phyloP scores from a whole-genome alignment of 805 yeast species.

The Spathaspora arborariae region DNA sequence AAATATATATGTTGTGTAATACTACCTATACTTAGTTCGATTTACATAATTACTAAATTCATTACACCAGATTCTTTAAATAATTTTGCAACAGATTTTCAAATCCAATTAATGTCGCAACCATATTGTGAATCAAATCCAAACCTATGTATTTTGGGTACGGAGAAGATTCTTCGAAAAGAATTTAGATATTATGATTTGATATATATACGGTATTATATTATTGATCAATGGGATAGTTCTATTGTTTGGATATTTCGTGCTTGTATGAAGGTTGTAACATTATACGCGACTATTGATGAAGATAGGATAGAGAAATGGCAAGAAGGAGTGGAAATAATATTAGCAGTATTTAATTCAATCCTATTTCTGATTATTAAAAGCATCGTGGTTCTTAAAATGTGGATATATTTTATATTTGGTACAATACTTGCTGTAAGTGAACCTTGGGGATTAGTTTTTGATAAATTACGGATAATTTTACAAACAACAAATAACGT shows the following conservation, averaged over 20 bases:
- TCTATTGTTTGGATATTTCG: not conserved
- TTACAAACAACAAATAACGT: slow-evolving; percentile 4
- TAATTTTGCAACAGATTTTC: slow-evolving; percentile 12
- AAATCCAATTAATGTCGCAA: slow-evolving; percentile 10
- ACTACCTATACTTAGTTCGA: slow-evolving; percentile 7
- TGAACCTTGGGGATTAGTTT: slow-evolving; percentile 13
- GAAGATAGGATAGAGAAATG: slow-evolving; percentile 8
- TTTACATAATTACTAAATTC: not conserved
- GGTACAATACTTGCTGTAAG: slow-evolving; percentile 11
- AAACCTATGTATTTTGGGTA: slow-evolving; percentile 7
- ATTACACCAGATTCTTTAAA: slow-evolving; percentile 14
- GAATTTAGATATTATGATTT: slow-evolving; percentile 13
- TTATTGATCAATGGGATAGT: slow-evolving; percentile 9
- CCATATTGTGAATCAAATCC: slow-evolving; percentile 14
- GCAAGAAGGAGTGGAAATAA: slow-evolving; percentile 12
- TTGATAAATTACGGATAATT: slow-evolving; percentile 5
- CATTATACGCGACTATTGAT: not conserved
- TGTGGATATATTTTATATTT: slow-evolving; percentile 16
- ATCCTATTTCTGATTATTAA: slow-evolving; percentile 13
- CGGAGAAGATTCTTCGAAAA: slow-evolving; percentile 5
- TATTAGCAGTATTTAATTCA: slow-evolving; percentile 15
- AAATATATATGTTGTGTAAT: slow-evolving; percentile 5
- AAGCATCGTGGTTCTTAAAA: slow-evolving; percentile 14
- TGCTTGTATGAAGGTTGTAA: not conserved
- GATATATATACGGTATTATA: slow-evolving; percentile 15